Evolutionary conservation across 257 asterid genomes (phyloP).

Genomic region (Solanum sitiens): DNA sequence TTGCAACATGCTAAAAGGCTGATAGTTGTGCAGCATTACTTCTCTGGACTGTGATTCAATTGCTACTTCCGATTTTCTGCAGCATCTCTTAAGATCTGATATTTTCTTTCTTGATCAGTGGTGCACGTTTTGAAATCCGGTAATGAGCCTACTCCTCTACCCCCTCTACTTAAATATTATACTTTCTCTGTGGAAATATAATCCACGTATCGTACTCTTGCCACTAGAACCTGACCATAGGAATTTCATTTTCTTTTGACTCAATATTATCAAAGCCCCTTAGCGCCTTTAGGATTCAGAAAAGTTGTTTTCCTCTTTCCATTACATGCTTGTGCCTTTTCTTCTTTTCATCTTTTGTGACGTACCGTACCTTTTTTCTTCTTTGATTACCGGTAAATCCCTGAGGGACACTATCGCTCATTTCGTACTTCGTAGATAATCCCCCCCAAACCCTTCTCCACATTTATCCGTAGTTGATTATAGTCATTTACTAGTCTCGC

Average conservation of each 20-base stretch:
- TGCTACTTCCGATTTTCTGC: neutral
- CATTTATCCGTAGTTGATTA: neutral
- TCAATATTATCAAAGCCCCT: neutral
- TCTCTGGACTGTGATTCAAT: neutral
- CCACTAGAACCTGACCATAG: neutral
- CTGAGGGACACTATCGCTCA: neutral
- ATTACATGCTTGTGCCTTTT: neutral
- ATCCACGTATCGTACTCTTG: neutral
- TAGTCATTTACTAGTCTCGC: neutral
- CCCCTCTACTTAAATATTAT: neutral
- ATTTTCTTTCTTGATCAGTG: neutral
- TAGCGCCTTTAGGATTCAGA: neutral
- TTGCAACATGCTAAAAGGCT: neutral
- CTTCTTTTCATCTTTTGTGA: neutral
- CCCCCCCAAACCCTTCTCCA: neutral
- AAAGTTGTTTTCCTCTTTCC: neutral
- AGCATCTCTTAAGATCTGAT: neutral
- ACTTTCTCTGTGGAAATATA: neutral
- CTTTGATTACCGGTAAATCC: neutral
- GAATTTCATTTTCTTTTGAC: too few relatives aligned
- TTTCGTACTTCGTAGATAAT: neutral
- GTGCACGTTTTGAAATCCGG: neutral
- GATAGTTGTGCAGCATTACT: neutral
- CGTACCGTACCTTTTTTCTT: neutral
- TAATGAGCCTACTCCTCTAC: neutral